Conservation (phyloP, 2,329 filamentous ascomycete species). For the Daldinia eschscholtzii region DNA sequence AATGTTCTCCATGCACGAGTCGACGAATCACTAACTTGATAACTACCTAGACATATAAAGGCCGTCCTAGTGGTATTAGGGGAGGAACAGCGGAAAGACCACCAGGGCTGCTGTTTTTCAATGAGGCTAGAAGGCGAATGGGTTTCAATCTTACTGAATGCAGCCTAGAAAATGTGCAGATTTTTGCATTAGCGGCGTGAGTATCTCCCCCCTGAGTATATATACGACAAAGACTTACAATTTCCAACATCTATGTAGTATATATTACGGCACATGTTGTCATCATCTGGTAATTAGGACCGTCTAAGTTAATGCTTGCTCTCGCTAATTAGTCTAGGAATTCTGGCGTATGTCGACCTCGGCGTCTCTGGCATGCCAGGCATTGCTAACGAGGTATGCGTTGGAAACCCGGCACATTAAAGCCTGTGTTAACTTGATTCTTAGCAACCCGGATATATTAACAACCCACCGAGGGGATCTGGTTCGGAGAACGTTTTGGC, state of each 20-base stretch:
- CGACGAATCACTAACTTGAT: constrained; percentile 18
- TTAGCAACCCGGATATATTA: constrained; percentile 59
- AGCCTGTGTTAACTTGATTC: constrained; percentile 32
- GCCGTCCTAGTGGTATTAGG: constrained; percentile 64
- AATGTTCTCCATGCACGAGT: background rate
- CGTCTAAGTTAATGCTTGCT: constrained; percentile 4
- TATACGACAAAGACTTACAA: constrained; percentile 12
- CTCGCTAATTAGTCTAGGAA: constrained; percentile 58
- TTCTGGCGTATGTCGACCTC: constrained; percentile 70
- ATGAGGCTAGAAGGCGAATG: constrained; percentile 71
- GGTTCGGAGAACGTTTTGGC: constrained; percentile 69
- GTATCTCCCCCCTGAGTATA: constrained; percentile 39
- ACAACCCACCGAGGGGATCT: constrained; percentile 62
- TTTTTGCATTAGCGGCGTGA: constrained; percentile 68
- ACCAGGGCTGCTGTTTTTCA: constrained; percentile 71
- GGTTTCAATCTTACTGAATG: constrained; percentile 68
- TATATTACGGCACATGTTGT: constrained; percentile 67
- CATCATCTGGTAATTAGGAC: constrained; percentile 61
- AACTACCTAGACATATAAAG: constrained; percentile 52
- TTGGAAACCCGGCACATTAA: background rate
- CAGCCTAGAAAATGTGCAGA: constrained; percentile 70
- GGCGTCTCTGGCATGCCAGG: constrained; percentile 69
- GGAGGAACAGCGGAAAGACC: constrained; percentile 64
- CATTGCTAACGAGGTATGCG: constrained; percentile 65
- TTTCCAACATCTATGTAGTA: constrained; percentile 50